phyloP scores from a whole-genome alignment of 768 basidiomycete genomes.

The Russula sp. region DNA sequence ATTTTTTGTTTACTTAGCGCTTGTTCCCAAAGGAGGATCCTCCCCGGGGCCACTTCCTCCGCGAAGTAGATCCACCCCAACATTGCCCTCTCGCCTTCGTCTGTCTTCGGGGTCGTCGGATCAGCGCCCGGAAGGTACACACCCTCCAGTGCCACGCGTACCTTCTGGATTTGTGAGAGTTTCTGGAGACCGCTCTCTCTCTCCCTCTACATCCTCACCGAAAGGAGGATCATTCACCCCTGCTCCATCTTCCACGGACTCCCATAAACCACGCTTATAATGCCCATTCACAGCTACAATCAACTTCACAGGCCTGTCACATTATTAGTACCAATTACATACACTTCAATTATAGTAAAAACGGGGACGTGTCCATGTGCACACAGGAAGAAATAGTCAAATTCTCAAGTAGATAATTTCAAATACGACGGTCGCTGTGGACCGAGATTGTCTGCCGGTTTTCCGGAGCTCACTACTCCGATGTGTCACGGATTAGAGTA shows the following conservation, averaged over 20 bases:
- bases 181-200: not conserved
- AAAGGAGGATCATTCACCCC: not conserved
- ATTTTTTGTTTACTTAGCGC: not conserved
- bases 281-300: not conserved
- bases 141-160: conserved; percentile 24
- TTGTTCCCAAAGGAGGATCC: conserved; percentile 5
- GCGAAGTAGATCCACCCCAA: conserved; percentile 25
- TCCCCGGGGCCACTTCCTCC: conserved; percentile 2
- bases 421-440: not conserved
- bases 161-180: conserved; percentile 10
- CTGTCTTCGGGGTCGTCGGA: not conserved
- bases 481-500: not conserved
- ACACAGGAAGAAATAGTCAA: too few relatives aligned
- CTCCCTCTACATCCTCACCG: not conserved
- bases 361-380: not conserved
- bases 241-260: conserved; percentile 5
- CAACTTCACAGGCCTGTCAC: not conserved
- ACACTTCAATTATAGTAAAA: too few relatives aligned
- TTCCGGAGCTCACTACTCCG: not conserved
- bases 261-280: not conserved
- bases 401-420: too few relatives aligned
- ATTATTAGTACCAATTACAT: conserved; percentile 10
- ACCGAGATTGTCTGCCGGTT: not conserved
- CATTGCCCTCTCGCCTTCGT: conserved; percentile 18
- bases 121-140: not conserved